Evolutionary conservation across 1,284 basidiomycete genomes (phyloP).

Genomic region (Boletus semigastroideus): DNA sequence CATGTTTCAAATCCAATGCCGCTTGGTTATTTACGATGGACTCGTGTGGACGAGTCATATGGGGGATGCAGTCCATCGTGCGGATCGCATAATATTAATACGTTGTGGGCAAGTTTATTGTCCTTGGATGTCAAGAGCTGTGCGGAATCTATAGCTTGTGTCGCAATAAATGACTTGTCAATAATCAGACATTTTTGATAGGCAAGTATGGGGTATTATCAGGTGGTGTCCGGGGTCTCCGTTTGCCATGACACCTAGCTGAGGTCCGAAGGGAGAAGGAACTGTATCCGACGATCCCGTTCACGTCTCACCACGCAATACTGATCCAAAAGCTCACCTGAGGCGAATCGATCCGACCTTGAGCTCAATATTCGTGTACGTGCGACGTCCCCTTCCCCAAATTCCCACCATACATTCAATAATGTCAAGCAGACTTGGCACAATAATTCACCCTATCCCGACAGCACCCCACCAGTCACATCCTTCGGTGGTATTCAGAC

Average conservation of each 20-base stretch:
- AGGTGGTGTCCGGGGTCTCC: slow-evolving; percentile 20
- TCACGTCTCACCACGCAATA: slow-evolving; percentile 9
- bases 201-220: background rate
- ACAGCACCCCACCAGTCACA: slow-evolving; percentile 8
- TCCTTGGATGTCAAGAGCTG: slow-evolving; percentile 8
- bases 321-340: slow-evolving; percentile 24
- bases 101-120: slow-evolving; percentile 2
- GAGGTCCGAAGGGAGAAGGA: too few relatives aligned
- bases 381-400: background rate
- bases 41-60: background rate
- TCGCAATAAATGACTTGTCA: background rate
- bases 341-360: slow-evolving; percentile 7
- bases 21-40: slow-evolving; percentile 4
- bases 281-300: slow-evolving; percentile 1
- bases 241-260: background rate
- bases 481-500: slow-evolving; percentile 16
- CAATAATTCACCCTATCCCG: slow-evolving; percentile 4
- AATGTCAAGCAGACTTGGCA: slow-evolving; percentile 7
- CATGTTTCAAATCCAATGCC: slow-evolving; percentile 3
- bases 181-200: background rate
- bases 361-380: slow-evolving; percentile 13
- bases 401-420: slow-evolving; percentile 16
- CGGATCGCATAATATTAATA: slow-evolving; percentile 1
- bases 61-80: background rate
- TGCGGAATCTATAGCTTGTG: background rate